Evolutionary conservation across 805 yeast species (phyloP).

Genomic region (Starmerella potacharoeniae): DNA sequence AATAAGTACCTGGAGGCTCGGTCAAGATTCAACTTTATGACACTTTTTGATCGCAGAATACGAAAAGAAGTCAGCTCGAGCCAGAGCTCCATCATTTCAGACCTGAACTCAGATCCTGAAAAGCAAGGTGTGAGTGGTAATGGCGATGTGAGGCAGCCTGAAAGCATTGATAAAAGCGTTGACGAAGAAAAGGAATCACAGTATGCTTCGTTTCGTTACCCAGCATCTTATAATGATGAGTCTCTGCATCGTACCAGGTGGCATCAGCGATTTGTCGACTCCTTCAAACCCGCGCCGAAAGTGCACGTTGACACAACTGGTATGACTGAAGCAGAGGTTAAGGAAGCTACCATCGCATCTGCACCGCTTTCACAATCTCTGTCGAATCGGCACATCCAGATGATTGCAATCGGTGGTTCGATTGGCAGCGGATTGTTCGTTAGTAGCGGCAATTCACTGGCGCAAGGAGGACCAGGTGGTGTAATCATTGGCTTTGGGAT

Average conservation of each 20-base stretch:
- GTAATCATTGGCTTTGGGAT: slow-evolving; percentile 38
- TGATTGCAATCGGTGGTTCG: slow-evolving; percentile 72
- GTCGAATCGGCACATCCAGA: slow-evolving; percentile 27
- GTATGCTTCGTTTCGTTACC: background rate
- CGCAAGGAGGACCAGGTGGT: slow-evolving; percentile 42
- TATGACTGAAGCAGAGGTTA: slow-evolving; percentile 19
- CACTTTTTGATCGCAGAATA: background rate
- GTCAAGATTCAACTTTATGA: background rate
- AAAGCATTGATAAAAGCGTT: background rate
- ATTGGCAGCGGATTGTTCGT: slow-evolving; percentile 61
- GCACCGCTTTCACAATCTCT: slow-evolving; percentile 27
- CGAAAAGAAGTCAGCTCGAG: background rate
- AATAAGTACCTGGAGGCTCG: background rate
- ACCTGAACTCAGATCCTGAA: background rate
- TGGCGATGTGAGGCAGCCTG: background rate
- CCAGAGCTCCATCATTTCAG: background rate
- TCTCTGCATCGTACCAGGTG: background rate
- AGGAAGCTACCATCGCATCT: slow-evolving; percentile 13
- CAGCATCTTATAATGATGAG: background rate
- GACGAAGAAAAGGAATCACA: background rate
- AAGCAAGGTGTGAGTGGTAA: background rate
- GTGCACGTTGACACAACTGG: slow-evolving; percentile 20
- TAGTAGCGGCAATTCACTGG: slow-evolving; percentile 38
- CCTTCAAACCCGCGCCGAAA: slow-evolving; percentile 19
- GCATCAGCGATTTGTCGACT: slow-evolving; percentile 9